A percentile compares a stretch with the other conserved stretches of the same genome.
Evolutionary conservation across 306 rosid genomes (phyloP).

Genomic region (Amphicarpaea edgeworthii): DNA sequence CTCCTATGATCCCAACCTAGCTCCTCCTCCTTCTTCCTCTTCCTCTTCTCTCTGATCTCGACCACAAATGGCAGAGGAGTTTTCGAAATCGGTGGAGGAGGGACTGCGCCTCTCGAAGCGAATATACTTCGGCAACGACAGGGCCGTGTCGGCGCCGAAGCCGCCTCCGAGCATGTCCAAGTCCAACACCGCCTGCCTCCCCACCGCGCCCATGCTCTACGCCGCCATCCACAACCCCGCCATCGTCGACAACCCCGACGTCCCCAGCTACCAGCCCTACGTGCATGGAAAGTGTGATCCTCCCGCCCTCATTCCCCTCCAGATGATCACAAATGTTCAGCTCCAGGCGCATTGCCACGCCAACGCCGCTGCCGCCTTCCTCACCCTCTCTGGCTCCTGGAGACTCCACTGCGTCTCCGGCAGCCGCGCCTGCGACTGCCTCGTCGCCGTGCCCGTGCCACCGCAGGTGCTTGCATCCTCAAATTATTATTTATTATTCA

Average conservation of each 20-base stretch:
- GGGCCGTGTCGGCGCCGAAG: conserved; percentile 58
- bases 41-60: background rate
- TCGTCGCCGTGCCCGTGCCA: conserved; percentile 77
- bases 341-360: conserved; percentile 58
- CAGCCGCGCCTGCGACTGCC: conserved; percentile 62
- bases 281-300: conserved; percentile 85
- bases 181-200: conserved; percentile 48
- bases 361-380: conserved; percentile 56
- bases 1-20: background rate
- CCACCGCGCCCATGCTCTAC: conserved; percentile 73
- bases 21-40: too few relatives aligned
- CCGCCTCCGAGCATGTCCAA: conserved; percentile 51
- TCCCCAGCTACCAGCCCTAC: conserved; percentile 92
- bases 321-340: conserved; percentile 57
- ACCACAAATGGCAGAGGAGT: conserved; percentile 74
- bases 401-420: conserved; percentile 83
- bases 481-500: too few relatives aligned
- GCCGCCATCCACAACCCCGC: conserved; percentile 71
- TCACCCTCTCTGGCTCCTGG: conserved; percentile 63
- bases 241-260: conserved; percentile 88
- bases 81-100: conserved; percentile 69
- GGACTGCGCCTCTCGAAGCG: conserved; percentile 73
- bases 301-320: conserved; percentile 83
- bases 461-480: conserved; percentile 33
- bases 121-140: conserved; percentile 71